phyloP scores from a whole-genome alignment of 2,329 filamentous ascomycete genomes.

The Coniochaeta sp. region DNA sequence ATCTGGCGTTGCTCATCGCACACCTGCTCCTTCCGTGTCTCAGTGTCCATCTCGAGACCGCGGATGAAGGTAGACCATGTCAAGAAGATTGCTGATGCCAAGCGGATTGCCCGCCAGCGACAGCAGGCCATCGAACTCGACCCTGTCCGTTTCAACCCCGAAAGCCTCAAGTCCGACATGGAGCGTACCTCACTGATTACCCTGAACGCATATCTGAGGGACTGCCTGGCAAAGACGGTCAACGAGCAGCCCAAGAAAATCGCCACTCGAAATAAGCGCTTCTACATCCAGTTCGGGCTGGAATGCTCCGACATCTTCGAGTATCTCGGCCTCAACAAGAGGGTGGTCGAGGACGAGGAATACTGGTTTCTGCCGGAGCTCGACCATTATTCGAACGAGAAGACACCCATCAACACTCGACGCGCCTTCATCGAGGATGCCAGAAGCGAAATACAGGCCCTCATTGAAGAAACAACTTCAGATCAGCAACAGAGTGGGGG shows the following conservation, averaged over 20 bases:
- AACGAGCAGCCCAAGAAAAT: conserved; percentile 33
- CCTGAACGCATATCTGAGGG: conserved; percentile 44
- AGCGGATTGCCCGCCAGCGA: conserved; percentile 34
- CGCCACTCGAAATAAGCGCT: conserved; percentile 50
- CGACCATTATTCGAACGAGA: conserved; percentile 28
- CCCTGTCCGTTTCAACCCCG: conserved; percentile 35
- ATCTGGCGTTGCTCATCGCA: conserved; percentile 33
- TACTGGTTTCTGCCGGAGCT: conserved; percentile 27
- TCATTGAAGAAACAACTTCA: conserved; percentile 28
- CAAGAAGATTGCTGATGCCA: conserved; percentile 35
- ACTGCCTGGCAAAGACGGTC: conserved; percentile 33
- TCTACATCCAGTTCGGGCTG: conserved; percentile 44
- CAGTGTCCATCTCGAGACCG: conserved; percentile 41
- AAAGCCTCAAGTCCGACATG: conserved; percentile 32
- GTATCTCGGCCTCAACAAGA: conserved; percentile 38
- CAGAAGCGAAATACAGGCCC: conserved; percentile 36
- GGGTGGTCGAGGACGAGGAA: conserved; percentile 29
- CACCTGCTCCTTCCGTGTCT: conserved; percentile 33
- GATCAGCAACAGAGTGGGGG: not conserved
- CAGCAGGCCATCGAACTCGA: conserved; percentile 33
- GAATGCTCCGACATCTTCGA: conserved; percentile 42
- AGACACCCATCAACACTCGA: conserved; percentile 29
- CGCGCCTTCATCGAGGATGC: conserved; percentile 44
- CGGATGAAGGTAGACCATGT: conserved; percentile 37
- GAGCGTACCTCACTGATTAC: conserved; percentile 33